A percentile compares a stretch with the other conserved stretches of the same genome.
These are phyloP conservation scores for Endocalyx cinctus DNA, from an alignment of 2,329 filamentous ascomycete species.

Conservation along the genomic window DNA sequence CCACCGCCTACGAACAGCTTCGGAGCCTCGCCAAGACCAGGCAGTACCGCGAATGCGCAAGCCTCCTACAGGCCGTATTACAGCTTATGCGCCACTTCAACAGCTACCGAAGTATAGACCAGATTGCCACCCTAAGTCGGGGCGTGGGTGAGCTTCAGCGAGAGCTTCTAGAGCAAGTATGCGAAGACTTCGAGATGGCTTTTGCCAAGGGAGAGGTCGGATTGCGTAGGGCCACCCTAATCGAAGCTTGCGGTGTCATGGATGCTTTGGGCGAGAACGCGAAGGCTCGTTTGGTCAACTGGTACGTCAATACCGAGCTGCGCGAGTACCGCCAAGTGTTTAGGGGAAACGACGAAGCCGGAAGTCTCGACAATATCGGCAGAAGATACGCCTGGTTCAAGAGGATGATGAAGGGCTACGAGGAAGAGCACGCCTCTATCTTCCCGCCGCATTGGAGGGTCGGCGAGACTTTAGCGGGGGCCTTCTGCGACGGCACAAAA, in stretches of 20 bases:
- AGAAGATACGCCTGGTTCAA: constrained; percentile 95
- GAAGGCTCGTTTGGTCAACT: constrained; percentile 75
- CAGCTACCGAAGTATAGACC: constrained; percentile 94
- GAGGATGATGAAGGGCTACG: constrained; percentile 90
- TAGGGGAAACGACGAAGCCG: constrained; percentile 92
- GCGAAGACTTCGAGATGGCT: constrained; percentile 94
- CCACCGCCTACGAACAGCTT: constrained; percentile 97
- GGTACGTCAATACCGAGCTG: constrained; percentile 97
- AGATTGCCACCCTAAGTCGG: constrained; percentile 88
- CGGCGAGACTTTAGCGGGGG: constrained; percentile 81
- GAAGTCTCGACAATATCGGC: constrained; percentile 93
- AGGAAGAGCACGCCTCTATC: constrained; percentile 83
- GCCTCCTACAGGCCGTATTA: constrained; percentile 87
- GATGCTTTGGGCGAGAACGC: constrained; percentile 90
- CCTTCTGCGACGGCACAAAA: constrained; percentile 91
- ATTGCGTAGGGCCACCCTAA: constrained; percentile 63
- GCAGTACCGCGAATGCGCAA: constrained; percentile 93
- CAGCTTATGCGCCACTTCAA: constrained; percentile 99
- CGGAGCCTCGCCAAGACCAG: constrained; percentile 75
- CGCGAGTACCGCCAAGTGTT: constrained; percentile 96
- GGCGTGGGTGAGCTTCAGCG: constrained; percentile 92
- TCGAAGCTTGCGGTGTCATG: constrained; percentile 89
- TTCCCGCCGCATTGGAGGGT: constrained; percentile 89
- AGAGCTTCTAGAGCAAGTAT: constrained; percentile 93
- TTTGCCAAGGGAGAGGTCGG: constrained; percentile 85